Conservation (phyloP, 202 grass and related monocot genomes). For the Brachypodium distachyon region DNA sequence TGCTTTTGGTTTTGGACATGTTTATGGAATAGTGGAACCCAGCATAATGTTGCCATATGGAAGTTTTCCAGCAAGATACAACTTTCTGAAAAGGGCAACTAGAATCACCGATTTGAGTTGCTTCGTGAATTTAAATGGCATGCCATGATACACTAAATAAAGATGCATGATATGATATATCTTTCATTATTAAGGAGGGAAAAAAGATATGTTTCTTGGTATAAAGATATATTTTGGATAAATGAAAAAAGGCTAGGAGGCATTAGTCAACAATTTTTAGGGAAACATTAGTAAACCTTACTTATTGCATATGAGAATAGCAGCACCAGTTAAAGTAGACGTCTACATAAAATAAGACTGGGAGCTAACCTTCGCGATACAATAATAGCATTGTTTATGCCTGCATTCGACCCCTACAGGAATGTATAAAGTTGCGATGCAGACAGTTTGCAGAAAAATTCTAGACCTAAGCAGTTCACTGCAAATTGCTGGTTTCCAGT, state of each 20-base stretch:
- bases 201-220: too few relatives aligned
- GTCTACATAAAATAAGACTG: not conserved
- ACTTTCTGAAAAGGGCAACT: not conserved
- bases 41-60: too few relatives aligned
- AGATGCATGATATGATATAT: not conserved
- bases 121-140: not conserved
- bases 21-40: too few relatives aligned
- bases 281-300: too few relatives aligned
- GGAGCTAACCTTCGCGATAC: not conserved
- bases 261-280: too few relatives aligned
- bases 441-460: not conserved
- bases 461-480: not conserved
- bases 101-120: not conserved
- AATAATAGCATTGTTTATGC: not conserved
- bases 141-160: not conserved
- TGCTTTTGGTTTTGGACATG: too few relatives aligned
- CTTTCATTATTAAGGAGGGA: too few relatives aligned
- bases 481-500: not conserved
- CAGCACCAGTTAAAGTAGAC: too few relatives aligned
- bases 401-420: not conserved
- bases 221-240: too few relatives aligned
- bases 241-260: too few relatives aligned
- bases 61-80: too few relatives aligned
- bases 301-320: too few relatives aligned
- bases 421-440: not conserved